Conservation (phyloP, 257 asterid genomes). For the Solanum infundibuliforme region DNA sequence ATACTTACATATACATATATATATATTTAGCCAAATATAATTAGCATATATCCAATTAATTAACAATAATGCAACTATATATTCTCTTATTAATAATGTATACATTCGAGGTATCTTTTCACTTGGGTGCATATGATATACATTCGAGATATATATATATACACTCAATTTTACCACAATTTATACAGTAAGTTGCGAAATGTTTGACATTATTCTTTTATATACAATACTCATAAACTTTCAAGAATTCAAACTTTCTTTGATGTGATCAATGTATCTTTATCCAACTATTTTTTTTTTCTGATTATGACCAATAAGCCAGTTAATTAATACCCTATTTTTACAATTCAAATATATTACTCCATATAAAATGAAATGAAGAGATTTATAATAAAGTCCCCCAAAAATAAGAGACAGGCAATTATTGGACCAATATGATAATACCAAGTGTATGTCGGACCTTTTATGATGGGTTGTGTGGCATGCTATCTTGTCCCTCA, state of each 20-base stretch:
- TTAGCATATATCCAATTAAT: background rate
- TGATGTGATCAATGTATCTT: background rate
- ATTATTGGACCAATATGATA: background rate
- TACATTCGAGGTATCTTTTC: background rate
- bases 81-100: background rate
- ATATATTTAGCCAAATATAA: background rate
- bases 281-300: background rate
- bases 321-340: background rate
- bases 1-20: background rate
- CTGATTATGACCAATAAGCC: background rate
- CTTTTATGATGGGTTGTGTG: background rate
- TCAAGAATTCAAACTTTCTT: background rate
- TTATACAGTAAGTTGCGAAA: background rate
- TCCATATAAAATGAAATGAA: background rate
- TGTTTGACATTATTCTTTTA: background rate
- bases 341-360: background rate
- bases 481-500: background rate
- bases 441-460: background rate
- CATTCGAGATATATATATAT: background rate
- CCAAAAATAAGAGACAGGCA: background rate
- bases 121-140: background rate
- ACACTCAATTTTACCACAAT: background rate
- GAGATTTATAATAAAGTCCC: background rate
- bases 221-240: background rate
- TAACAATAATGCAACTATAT: background rate